These are phyloP conservation scores for Jackrogersella minutella DNA, from an alignment of 495 filamentous ascomycete species.

Conservation along the genomic window DNA sequence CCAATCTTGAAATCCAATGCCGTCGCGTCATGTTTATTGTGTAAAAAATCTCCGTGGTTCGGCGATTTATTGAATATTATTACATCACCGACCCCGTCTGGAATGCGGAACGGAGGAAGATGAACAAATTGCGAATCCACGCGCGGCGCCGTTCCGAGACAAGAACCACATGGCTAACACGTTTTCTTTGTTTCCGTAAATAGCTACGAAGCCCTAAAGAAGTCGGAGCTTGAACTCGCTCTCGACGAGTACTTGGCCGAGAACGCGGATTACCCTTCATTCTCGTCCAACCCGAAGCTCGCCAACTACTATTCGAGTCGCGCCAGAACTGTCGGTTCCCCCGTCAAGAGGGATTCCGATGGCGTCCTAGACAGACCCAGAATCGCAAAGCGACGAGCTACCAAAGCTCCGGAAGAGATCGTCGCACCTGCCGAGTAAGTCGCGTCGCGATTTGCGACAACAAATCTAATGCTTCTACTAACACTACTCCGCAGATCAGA, in stretches of 20 bases:
- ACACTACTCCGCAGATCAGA: slow-evolving; percentile 38
- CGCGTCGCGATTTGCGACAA: slow-evolving; percentile 16
- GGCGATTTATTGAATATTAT: slow-evolving; percentile 15
- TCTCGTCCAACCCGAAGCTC: slow-evolving; percentile 69
- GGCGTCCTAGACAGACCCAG: slow-evolving; percentile 47
- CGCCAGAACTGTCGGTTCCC: slow-evolving; percentile 65
- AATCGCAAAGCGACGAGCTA: slow-evolving; percentile 53
- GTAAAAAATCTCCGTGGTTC: slow-evolving; percentile 1
- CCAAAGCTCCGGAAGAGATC: slow-evolving; percentile 59
- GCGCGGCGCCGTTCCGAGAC: slow-evolving; percentile 32
- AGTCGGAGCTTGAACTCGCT: slow-evolving; percentile 79
- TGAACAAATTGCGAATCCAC: slow-evolving; percentile 4
- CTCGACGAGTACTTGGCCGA: slow-evolving; percentile 78
- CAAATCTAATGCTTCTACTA: slow-evolving; percentile 21
- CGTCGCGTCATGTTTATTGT: slow-evolving; percentile 4
- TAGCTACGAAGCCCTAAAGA: slow-evolving; percentile 77
- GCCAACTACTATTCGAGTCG: slow-evolving; percentile 78
- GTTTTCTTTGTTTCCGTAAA: slow-evolving; percentile 32
- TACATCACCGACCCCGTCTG: slow-evolving; percentile 27
- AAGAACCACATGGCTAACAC: slow-evolving; percentile 42
- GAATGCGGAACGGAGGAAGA: slow-evolving; percentile 28
- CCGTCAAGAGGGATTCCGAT: slow-evolving; percentile 75
- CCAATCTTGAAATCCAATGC: slow-evolving; percentile 16
- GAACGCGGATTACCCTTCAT: slow-evolving; percentile 68
- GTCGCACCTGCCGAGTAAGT: slow-evolving; percentile 51